phyloP scores from a whole-genome alignment of 1,284 basidiomycete species.

The Naganishia cerealis region DNA sequence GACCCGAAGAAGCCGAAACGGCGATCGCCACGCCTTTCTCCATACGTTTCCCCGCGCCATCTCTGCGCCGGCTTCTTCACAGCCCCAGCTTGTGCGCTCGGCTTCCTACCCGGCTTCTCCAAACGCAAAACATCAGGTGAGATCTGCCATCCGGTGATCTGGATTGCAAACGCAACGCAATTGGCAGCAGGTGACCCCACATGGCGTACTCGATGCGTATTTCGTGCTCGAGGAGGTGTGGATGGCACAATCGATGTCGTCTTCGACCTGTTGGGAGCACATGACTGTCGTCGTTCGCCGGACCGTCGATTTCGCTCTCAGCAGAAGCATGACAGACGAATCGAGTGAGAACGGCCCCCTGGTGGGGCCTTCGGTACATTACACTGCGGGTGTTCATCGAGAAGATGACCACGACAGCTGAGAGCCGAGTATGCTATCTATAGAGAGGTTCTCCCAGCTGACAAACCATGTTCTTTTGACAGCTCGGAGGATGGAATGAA shows the following conservation, averaged over 20 bases:
- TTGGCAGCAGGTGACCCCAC: too few relatives aligned
- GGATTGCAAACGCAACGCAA: background rate
- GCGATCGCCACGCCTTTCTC: background rate
- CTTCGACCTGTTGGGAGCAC: background rate
- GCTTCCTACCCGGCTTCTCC: background rate
- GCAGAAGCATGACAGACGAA: too few relatives aligned
- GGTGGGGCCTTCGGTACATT: too few relatives aligned
- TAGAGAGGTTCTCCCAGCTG: too few relatives aligned
- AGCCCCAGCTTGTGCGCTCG: background rate
- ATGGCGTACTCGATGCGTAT: background rate
- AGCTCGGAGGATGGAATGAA: too few relatives aligned
- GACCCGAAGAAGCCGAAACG: slow-evolving; percentile 3
- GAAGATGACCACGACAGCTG: too few relatives aligned
- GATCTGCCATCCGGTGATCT: background rate
- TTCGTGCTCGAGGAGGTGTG: background rate
- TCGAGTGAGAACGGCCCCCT: too few relatives aligned
- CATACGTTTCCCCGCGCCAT: background rate
- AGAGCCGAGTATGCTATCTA: too few relatives aligned
- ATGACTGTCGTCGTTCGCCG: background rate
- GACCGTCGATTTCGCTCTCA: background rate
- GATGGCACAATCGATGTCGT: slow-evolving; percentile 2
- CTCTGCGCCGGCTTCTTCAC: background rate
- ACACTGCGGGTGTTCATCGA: too few relatives aligned
- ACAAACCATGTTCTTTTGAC: too few relatives aligned
- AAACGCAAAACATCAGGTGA: background rate